Percentiles rank a stretch among this genome's conserved stretches.
These are phyloP conservation scores for Nigrospora oryzae DNA, from an alignment of 2,329 filamentous ascomycete genomes.

Conservation along the genomic window DNA sequence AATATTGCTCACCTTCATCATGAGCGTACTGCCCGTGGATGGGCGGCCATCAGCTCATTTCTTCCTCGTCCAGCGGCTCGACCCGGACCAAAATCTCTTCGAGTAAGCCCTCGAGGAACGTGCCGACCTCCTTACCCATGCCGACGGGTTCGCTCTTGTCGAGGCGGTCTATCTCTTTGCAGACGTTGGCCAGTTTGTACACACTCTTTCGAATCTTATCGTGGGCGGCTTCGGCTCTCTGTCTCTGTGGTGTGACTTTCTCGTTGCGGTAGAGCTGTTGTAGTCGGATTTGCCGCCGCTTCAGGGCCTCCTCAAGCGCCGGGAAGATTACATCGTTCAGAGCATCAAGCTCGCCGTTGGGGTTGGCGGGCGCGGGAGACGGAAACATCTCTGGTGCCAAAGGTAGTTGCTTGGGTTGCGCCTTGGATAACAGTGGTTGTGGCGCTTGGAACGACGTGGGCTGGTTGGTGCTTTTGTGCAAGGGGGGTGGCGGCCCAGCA, in stretches of 20 bases:
- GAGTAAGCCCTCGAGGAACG: constrained; percentile 83
- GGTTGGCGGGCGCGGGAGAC: constrained; percentile 44
- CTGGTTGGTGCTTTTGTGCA: constrained; percentile 13
- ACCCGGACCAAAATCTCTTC: constrained; percentile 91
- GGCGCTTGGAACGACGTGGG: constrained; percentile 22
- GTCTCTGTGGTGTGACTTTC: constrained; percentile 51
- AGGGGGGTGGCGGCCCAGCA: constrained; percentile 18
- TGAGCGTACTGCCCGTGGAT: too few relatives aligned
- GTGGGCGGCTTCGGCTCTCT: constrained; percentile 64
- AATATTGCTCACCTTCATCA: too few relatives aligned
- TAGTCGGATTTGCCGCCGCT: constrained; percentile 61
- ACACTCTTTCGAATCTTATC: constrained; percentile 77
- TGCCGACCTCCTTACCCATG: constrained; percentile 85
- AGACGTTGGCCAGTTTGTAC: constrained; percentile 72
- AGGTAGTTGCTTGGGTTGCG: constrained; percentile 39
- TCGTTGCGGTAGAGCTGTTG: constrained; percentile 40
- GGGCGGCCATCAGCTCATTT: not conserved
- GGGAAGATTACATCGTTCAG: constrained; percentile 88
- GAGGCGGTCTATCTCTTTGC: constrained; percentile 82
- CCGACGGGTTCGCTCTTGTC: constrained; percentile 83
- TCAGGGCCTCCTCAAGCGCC: constrained; percentile 82
- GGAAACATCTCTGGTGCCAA: constrained; percentile 43
- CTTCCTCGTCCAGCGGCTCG: constrained; percentile 76
- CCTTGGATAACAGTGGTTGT: constrained; percentile 46
- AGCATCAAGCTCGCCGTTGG: constrained; percentile 69